These are phyloP conservation scores for Chrysosporium queenslandicum DNA, from an alignment of 2,329 filamentous ascomycete genomes.

Conservation along the genomic window DNA sequence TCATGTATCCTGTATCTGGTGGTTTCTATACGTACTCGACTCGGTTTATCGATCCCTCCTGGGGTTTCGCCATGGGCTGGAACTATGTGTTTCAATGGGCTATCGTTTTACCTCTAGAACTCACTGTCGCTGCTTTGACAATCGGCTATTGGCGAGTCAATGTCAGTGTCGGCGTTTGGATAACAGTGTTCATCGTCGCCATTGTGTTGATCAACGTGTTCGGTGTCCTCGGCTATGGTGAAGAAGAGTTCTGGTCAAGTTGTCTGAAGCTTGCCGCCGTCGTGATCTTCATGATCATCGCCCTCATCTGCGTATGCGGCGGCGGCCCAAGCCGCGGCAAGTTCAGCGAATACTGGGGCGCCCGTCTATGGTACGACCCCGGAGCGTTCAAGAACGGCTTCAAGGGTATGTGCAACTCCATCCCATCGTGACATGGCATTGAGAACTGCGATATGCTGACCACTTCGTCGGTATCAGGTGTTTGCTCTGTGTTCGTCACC, in stretches of 20 bases:
- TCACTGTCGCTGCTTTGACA: slow-evolving; percentile 70
- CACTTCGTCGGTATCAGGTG: slow-evolving; percentile 26
- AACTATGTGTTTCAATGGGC: slow-evolving; percentile 75
- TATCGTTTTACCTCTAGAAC: slow-evolving; percentile 67
- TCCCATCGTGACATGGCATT: no score
- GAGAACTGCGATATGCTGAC: no score
- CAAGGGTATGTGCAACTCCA: slow-evolving; percentile 24
- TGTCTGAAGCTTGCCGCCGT: slow-evolving; percentile 72
- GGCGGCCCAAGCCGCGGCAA: slow-evolving; percentile 33
- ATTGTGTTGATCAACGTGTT: slow-evolving; percentile 72
- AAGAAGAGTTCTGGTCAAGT: slow-evolving; percentile 72
- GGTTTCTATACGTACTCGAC: slow-evolving; percentile 54
- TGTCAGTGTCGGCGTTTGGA: slow-evolving; percentile 36
- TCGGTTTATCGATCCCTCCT: slow-evolving; percentile 52
- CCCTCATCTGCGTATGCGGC: slow-evolving; percentile 51
- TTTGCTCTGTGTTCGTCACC: slow-evolving; percentile 49
- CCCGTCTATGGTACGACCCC: slow-evolving; percentile 34
- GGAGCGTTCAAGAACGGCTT: slow-evolving; percentile 42
- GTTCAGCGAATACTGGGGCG: slow-evolving; percentile 23
- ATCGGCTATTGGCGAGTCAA: slow-evolving; percentile 57
- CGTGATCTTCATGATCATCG: slow-evolving; percentile 77
- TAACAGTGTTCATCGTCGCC: slow-evolving; percentile 61
- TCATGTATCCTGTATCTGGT: slow-evolving; percentile 53
- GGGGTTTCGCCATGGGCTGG: slow-evolving; percentile 41
- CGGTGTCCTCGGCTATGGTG: slow-evolving; percentile 72